Evolutionary conservation across 129 eudicot species (phyloP).

Genomic region (Sambucus nigra): DNA sequence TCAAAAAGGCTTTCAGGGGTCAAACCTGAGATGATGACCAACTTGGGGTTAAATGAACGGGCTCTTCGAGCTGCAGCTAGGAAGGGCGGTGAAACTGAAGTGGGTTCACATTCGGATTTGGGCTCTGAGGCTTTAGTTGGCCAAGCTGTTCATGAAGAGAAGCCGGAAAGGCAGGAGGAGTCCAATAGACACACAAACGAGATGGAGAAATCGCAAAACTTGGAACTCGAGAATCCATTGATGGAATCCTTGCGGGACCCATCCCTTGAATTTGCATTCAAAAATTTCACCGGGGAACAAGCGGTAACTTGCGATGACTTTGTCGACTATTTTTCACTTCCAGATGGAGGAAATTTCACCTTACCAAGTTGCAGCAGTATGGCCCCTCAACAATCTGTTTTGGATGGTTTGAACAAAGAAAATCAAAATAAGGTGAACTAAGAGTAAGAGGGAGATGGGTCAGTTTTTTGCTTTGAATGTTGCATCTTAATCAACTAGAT

Average conservation of each 20-base stretch:
- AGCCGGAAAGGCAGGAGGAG: constrained; percentile 12
- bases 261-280: constrained; percentile 65
- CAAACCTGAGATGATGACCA: constrained; percentile 17
- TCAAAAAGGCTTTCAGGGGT: constrained; percentile 51
- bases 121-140: constrained; percentile 3
- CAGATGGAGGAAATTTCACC: too few species aligned
- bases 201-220: not conserved
- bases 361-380: too few species aligned
- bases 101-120: constrained; percentile 1
- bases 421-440: too few species aligned
- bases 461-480: too few species aligned
- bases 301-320: too few species aligned
- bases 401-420: too few species aligned
- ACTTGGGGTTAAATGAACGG: constrained; percentile 16
- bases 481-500: too few species aligned
- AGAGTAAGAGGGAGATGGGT: too few species aligned
- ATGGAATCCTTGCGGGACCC: constrained; percentile 60
- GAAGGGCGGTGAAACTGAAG: constrained; percentile 1
- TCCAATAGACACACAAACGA: constrained; percentile 16
- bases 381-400: too few species aligned
- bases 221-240: constrained; percentile 29
- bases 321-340: too few species aligned
- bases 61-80: constrained; percentile 19
- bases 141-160: constrained; percentile 25
- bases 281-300: constrained; percentile 63